Evolutionary conservation across 2,329 filamentous ascomycete genomes (phyloP), one percentile per base, ranked within the genome.

Genomic region (Botryotinia globosa): DNA sequence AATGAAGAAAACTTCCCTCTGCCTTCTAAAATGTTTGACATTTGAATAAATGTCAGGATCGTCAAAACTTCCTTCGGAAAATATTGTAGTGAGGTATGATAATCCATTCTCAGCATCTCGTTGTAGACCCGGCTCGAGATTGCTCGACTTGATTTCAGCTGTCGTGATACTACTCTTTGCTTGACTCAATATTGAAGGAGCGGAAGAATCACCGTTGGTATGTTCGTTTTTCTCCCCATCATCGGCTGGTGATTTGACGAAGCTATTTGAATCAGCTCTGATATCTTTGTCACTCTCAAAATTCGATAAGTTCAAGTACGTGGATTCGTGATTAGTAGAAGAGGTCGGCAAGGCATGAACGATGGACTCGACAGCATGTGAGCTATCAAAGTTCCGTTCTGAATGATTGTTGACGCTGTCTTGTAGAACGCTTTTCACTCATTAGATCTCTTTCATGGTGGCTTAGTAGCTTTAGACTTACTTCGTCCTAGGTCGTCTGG

Each of bases 1-100:
- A 25, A 75, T 72, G 39, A 73, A 75, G 44, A 75, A 75, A 12
- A 71, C 54, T 22, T 75, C 72, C 32, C 56, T 71, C 18, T 44
- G 56, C 67, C 72, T 61, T 34, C 48, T 62, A 37, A 73, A 68
- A 25, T 64, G 39, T 29, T 58, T 66, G 25, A 75, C 72, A 56
- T 71, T 65, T 20, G 71, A 61, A 34, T 71, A 62, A n/a, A 73
- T 59, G 44, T 73, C 61, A 37, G 58, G 59, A 54, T 73, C 71
- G 29, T 71, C 51, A 42, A 74, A 73, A 29, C 63, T 64, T 39
- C 54, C 32, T 32, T 72, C 61, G 9, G 69, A 66, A 37, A 75
- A 73, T 12, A 59, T 61, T 32, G 72, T 44, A 4, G 73, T 74
- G 14, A 75, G 62, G 29, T 74, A 74, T 42, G 69, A 73, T 14